Conservation (phyloP, 2,329 filamentous ascomycete genomes). For the Aspergillus sp. region DNA sequence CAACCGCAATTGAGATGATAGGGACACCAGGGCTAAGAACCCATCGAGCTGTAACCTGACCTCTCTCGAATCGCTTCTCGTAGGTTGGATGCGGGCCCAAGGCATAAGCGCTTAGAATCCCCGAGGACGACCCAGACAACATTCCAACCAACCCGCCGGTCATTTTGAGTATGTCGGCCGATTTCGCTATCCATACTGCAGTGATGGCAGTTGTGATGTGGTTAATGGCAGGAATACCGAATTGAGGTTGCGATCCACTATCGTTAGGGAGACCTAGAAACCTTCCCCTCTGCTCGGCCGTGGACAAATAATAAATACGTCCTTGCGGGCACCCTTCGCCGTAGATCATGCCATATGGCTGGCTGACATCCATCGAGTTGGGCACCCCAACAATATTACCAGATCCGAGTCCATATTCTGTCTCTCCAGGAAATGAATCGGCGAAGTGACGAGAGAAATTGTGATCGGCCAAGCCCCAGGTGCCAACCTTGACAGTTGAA, state of each 20-base stretch:
- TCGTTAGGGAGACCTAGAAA: conserved; percentile 66
- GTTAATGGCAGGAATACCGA: conserved; percentile 75
- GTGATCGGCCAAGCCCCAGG: conserved; percentile 77
- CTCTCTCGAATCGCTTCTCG: conserved; percentile 63
- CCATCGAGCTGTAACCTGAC: conserved; percentile 86
- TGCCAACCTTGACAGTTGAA: conserved; percentile 68
- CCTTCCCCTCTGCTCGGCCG: conserved; percentile 72
- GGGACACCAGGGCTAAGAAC: conserved; percentile 89
- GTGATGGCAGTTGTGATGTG: conserved; percentile 70
- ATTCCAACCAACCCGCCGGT: conserved; percentile 81
- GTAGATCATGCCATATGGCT: conserved; percentile 76
- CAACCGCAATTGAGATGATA: conserved; percentile 78
- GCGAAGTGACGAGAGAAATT: conserved; percentile 74
- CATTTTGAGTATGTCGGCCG: conserved; percentile 65
- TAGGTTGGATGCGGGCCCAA: conserved; percentile 63
- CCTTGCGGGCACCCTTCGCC: conserved; percentile 87
- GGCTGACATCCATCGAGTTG: conserved; percentile 89
- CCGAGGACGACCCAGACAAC: conserved; percentile 77
- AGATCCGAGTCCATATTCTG: conserved; percentile 74
- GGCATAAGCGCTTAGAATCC: conserved; percentile 79
- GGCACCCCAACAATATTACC: conserved; percentile 73
- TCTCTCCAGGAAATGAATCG: conserved; percentile 71
- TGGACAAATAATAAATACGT: conserved; percentile 72
- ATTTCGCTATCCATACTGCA: conserved; percentile 88
- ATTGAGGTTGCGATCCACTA: conserved; percentile 60